Evolutionary conservation across 2,329 filamentous ascomycete genomes (phyloP), one percentile per base, ranked within the genome.

Genomic region (Phoma sp.): DNA sequence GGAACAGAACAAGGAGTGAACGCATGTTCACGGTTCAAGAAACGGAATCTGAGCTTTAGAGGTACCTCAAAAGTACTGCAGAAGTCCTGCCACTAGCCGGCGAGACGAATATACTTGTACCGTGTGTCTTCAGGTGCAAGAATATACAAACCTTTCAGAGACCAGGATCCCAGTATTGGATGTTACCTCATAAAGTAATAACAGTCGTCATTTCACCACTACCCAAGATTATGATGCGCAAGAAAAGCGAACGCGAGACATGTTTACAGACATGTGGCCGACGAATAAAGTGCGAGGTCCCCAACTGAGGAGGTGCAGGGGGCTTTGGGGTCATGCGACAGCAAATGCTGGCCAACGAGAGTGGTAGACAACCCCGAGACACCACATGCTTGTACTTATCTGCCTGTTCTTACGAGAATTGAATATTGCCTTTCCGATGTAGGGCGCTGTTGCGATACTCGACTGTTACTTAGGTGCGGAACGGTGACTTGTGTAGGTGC

Each of bases 1-100:
- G 26, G 11, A 51, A 62, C 7, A 72, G 33, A 18, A 71, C 14
- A 11, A 67, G 37, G 23, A 67, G 45, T 12, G 64, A 64, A 48
- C 60, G 37, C 62, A 68, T 67, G 23, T 38, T 61, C n/a, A n/a
- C n/a, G n/a, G n/a, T n/a, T n/a, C n/a, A n/a, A n/a, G n/a, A n/a
- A n/a, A n/a, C n/a, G n/a, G n/a, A n/a, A n/a, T n/a, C n/a, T n/a
- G n/a, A n/a, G n/a, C n/a, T n/a, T n/a, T n/a, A n/a, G n/a, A n/a
- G n/a, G n/a, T n/a, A n/a, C n/a, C n/a, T n/a, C n/a, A n/a, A n/a
- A n/a, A n/a, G n/a, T n/a, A n/a, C 25, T 11, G 9, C 17, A 32
- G 10, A 12, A n/a, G 7, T 20, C 23, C 18, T 30, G 37, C 21
- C 12, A 15, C n/a, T 26, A n/a, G 7, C 14, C 9, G 6, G 18